These are phyloP conservation scores for Chlorella sorokiniana DNA, from an alignment of 139 green algal species.

Conservation along the genomic window DNA sequence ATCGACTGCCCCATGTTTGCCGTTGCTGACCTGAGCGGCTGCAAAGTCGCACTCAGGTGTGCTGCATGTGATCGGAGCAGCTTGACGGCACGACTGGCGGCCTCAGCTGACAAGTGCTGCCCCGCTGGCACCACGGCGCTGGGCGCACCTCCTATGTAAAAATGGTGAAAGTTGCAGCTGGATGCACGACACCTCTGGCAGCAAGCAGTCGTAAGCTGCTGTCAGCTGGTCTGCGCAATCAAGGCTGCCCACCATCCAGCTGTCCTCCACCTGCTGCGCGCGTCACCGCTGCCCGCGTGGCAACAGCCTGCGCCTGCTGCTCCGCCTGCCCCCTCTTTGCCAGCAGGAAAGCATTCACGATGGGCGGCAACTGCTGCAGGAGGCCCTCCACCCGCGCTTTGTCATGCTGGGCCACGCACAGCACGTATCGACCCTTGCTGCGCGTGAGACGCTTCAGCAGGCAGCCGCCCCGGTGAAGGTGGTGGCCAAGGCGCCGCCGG, in stretches of 20 bases:
- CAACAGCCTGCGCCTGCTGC: background rate
- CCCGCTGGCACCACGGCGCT: background rate
- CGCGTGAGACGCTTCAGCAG: conserved; percentile 7
- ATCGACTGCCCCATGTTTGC: conserved; percentile 64
- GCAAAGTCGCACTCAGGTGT: too few relatives aligned
- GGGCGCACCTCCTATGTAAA: background rate
- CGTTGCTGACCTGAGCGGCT: background rate
- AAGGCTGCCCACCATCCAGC: too few relatives aligned
- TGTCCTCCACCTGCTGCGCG: too few relatives aligned
- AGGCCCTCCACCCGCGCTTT: background rate
- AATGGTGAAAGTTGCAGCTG: background rate
- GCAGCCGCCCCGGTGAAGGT: conserved; percentile 27
- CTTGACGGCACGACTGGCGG: too few relatives aligned
- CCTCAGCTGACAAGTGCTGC: background rate
- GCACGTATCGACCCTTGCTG: conserved; percentile 1
- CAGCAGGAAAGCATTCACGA: background rate
- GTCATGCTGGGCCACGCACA: conserved; percentile 7
- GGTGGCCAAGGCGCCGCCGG: background rate
- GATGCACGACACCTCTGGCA: too few relatives aligned
- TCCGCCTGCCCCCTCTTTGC: background rate
- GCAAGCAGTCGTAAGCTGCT: too few relatives aligned
- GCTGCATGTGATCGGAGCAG: too few relatives aligned
- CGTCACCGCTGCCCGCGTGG: background rate
- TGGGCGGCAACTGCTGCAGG: background rate
- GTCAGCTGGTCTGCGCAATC: too few relatives aligned